Conservation (phyloP, 1,284 basidiomycete genomes). For the Caloboletus inedulis region DNA sequence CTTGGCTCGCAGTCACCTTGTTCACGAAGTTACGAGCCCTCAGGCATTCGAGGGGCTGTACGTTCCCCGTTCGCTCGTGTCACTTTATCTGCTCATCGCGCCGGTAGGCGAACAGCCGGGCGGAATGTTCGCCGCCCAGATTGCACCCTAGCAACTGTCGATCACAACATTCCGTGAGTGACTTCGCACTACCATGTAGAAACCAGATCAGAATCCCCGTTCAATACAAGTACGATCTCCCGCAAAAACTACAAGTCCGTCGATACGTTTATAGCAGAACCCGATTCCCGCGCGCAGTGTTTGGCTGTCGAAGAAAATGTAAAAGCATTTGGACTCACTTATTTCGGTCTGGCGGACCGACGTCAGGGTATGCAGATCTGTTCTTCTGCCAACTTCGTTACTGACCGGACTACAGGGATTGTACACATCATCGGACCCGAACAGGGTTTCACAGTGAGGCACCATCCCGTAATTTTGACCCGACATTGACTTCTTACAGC, state of each 20-base stretch:
- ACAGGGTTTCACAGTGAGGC: slow-evolving; percentile 85
- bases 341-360: slow-evolving; percentile 91
- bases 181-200: neutral
- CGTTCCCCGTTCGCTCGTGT: slow-evolving; percentile 31
- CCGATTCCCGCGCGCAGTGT: slow-evolving; percentile 91
- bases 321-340: slow-evolving; percentile 92
- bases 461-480: neutral
- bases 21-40: slow-evolving; percentile 95
- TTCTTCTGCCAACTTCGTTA: neutral
- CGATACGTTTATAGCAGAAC: slow-evolving; percentile 78
- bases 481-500: slow-evolving; percentile 39
- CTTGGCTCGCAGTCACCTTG: slow-evolving; percentile 66
- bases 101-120: slow-evolving; percentile 68
- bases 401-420: slow-evolving; percentile 57
- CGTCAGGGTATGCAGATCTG: slow-evolving; percentile 66
- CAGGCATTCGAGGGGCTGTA: slow-evolving; percentile 95
- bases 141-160: slow-evolving; percentile 92
- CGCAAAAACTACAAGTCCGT: slow-evolving; percentile 83
- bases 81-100: slow-evolving; percentile 13
- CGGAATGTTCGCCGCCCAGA: slow-evolving; percentile 86
- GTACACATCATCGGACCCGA: slow-evolving; percentile 97
- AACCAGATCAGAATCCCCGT: slow-evolving; percentile 11
- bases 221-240: slow-evolving; percentile 65
- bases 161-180: slow-evolving; percentile 93
- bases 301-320: slow-evolving; percentile 91